Base-by-base conservation (phyloP, 768 basidiomycete species). In the Mrakia hoshinonis region DNA sequence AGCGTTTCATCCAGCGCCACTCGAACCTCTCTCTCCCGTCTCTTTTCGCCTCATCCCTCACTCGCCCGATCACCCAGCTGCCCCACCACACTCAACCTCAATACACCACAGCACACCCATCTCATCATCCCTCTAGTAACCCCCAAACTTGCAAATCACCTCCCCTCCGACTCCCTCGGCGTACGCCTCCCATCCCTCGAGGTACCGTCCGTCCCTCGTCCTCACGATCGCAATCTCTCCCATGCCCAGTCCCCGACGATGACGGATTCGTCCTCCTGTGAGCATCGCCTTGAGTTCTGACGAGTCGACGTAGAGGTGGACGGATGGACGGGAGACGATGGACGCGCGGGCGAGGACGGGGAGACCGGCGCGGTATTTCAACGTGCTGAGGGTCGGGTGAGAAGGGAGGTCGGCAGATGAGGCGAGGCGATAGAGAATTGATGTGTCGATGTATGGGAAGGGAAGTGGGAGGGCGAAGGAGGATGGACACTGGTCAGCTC, bases 111-210 rank as follows among this genome's bases (percentile, higher is more conserved):
- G n/a, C 58, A 5, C 6, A 6, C n/a, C 2, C 22, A 22, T 22
- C 58, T 11, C 18, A 5, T 2, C 24, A 1, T 31, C 24, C 31
- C 22, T n/a, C 54, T 61, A 61, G 36, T 39, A 4, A 36, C 58
- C 58, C 22, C 58, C 58, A 31, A 61, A 3, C 58, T 61, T 61
- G 58, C 58, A 61, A 12, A 96, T 82, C 9, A 96, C 86, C 81
- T 98, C 95, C 6, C 95, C 95, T 2, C 85, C 82, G 10, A 93
- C 74, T 64, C 85, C 87, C 77, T 91, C 78, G 79, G 86, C 82
- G 76, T 95, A 79, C 6, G 95, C 95, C 79, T 99, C 94, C 79
- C 94, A 83, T 7, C 92, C 94, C 79, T 99, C 95, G 76, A 96
- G 75, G 87, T 90, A 97, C 77, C 73, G 60, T 7, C 75, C 75